These are phyloP conservation scores for Candida golubevii DNA, from an alignment of 805 yeast species.

Conservation along the genomic window DNA sequence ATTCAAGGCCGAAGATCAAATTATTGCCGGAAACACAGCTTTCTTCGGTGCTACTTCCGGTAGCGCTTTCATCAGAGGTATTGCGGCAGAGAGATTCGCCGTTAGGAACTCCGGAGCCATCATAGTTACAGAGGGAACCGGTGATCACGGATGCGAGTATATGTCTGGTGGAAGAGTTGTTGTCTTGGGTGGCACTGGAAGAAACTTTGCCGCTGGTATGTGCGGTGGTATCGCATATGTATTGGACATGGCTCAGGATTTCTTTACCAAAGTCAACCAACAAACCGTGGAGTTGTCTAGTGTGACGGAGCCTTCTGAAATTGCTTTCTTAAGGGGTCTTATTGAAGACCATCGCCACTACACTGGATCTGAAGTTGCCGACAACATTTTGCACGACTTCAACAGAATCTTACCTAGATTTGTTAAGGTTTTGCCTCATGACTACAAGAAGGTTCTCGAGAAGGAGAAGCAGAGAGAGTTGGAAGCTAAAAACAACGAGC, in stretches of 20 bases:
- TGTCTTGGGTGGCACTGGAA: conserved; percentile 85
- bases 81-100: conserved; percentile 97
- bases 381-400: conserved; percentile 76
- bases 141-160: conserved; percentile 98
- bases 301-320: conserved; percentile 82
- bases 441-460: conserved; percentile 85
- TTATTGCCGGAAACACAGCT: conserved; percentile 95
- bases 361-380: conserved; percentile 90
- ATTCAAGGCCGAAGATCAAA: conserved; percentile 94
- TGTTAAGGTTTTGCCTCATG: conserved; percentile 89
- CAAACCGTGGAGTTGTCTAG: conserved; percentile 78
- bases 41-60: conserved; percentile 98
- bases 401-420: conserved; percentile 83
- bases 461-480: conserved; percentile 63
- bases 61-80: conserved; percentile 88
- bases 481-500: conserved; percentile 63
- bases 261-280: conserved; percentile 69
- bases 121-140: conserved; percentile 94
- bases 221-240: conserved; percentile 99
- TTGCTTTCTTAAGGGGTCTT: conserved; percentile 88
- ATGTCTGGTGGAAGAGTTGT: conserved; percentile 99
- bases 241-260: conserved; percentile 91
- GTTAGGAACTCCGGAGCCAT: conserved; percentile 98
- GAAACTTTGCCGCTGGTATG: conserved; percentile 97
- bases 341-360: conserved; percentile 94